Evolutionary conservation across 2,329 filamentous ascomycete species (phyloP).

Genomic region (Fusarium pseudonygamai): DNA sequence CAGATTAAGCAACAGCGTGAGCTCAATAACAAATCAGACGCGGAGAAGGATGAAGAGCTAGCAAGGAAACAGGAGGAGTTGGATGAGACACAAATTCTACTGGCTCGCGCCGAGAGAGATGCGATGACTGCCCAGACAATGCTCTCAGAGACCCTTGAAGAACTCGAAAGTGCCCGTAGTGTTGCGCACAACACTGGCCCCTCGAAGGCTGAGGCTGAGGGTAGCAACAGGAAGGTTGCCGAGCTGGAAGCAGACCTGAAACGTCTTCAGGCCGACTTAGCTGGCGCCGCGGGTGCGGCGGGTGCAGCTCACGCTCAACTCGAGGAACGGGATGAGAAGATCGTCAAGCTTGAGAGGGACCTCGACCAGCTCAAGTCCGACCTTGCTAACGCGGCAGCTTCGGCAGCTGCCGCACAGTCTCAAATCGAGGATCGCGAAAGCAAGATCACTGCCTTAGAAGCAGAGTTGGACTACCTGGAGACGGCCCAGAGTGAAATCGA

Average conservation of each 20-base stretch:
- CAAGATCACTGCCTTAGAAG: conserved; percentile 33
- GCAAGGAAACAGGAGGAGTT: conserved; percentile 66
- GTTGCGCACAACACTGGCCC: conserved; percentile 37
- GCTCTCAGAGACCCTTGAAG: conserved; percentile 58
- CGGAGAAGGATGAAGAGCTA: conserved; percentile 73
- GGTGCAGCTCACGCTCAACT: conserved; percentile 40
- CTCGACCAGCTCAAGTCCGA: conserved; percentile 29
- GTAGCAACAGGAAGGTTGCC: conserved; percentile 50
- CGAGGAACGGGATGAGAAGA: conserved; percentile 51
- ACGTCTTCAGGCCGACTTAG: conserved; percentile 39
- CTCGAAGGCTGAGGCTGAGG: conserved; percentile 39
- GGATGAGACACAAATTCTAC: conserved; percentile 52
- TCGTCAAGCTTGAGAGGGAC: conserved; percentile 51
- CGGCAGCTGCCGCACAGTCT: conserved; percentile 17
- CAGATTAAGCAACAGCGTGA: conserved; percentile 97
- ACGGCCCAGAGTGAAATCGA: conserved; percentile 32
- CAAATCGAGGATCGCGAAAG: conserved; percentile 37
- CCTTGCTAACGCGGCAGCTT: conserved; percentile 25
- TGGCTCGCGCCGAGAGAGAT: conserved; percentile 52
- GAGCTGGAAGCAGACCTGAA: conserved; percentile 53
- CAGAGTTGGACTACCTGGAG: conserved; percentile 28
- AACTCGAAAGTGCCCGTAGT: conserved; percentile 54
- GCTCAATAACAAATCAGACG: conserved; percentile 87
- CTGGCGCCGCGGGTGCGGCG: conserved; percentile 36
- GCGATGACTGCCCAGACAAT: conserved; percentile 56